Evolutionary conservation across 305 asterid species (phyloP).

Genomic region (Striga hermonthica): DNA sequence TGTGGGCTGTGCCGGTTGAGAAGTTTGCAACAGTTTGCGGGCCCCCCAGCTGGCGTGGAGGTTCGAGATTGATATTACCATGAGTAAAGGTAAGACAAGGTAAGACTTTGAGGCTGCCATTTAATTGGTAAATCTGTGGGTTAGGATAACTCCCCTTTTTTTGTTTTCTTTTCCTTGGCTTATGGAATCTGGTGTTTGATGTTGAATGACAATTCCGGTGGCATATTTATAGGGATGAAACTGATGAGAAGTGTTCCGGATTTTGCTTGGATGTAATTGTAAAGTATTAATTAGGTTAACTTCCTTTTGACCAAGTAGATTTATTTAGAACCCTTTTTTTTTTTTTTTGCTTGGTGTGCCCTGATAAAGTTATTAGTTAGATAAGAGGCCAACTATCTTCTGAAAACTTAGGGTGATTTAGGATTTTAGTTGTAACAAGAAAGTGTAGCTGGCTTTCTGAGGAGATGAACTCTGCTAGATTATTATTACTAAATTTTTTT

Average conservation of each 20-base stretch:
- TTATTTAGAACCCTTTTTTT: neutral
- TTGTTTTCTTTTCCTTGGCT: no score
- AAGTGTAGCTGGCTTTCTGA: neutral
- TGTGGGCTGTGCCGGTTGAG: conserved; percentile 32
- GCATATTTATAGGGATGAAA: conserved; percentile 25
- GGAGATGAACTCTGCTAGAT: no score
- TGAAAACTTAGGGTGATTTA: neutral
- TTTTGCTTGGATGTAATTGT: conserved; percentile 22
- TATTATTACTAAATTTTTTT: no score
- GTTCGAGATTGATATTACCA: conserved; percentile 30
- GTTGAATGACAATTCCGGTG: neutral
- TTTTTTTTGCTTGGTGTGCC: neutral
- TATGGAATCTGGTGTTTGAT: no score
- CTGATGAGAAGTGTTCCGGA: neutral
- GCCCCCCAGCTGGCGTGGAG: conserved; percentile 24
- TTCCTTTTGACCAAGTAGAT: conserved; percentile 10
- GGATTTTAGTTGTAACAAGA: conserved; percentile 1
- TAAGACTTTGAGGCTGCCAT: conserved; percentile 31
- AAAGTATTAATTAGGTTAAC: conserved; percentile 25
- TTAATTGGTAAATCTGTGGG: conserved; percentile 11
- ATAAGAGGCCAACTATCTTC: conserved; percentile 21
- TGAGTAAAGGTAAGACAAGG: conserved; percentile 17
- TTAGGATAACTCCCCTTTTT: neutral
- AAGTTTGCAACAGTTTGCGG: conserved; percentile 30
- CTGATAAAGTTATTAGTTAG: conserved; percentile 14